These are phyloP conservation scores for Leishmania tarentolae DNA, from an alignment of 208 protist genomes.

Conservation along the genomic window DNA sequence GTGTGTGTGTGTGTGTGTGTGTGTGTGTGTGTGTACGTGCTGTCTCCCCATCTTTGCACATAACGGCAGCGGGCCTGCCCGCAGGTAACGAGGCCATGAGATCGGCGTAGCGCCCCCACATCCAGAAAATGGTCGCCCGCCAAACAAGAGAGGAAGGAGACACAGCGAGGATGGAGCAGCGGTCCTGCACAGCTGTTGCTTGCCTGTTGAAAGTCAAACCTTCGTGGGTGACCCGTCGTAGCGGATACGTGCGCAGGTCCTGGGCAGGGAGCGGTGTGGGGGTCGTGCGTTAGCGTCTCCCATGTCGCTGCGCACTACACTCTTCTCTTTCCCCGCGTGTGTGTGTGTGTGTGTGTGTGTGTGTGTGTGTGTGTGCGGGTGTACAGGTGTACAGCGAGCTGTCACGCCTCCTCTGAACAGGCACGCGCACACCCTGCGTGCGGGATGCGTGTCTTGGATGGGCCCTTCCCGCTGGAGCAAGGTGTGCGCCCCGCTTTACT, in stretches of 20 bases:
- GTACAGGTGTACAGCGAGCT: neutral
- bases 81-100: no score
- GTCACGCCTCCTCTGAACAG: neutral
- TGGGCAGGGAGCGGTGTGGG: no score
- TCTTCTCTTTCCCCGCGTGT: slow-evolving; percentile 9
- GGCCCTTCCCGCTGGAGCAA: neutral
- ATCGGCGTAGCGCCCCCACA: no score
- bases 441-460: neutral
- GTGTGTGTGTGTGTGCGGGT: neutral
- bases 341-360: neutral
- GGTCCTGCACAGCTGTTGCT: no score
- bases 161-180: neutral
- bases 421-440: neutral
- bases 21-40: neutral
- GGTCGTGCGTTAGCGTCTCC: neutral
- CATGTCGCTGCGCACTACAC: slow-evolving; percentile 11
- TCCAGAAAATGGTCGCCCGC: neutral
- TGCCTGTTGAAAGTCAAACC: no score
- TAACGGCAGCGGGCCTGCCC: no score
- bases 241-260: neutral
- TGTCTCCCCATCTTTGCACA: neutral
- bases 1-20: neutral
- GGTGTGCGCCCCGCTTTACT: neutral
- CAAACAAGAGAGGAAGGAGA: neutral
- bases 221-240: neutral